Evolutionary conservation across 1,139 yeast genomes (phyloP), one percentile per base, ranked within the genome.

Genomic region (Candida sp.): DNA sequence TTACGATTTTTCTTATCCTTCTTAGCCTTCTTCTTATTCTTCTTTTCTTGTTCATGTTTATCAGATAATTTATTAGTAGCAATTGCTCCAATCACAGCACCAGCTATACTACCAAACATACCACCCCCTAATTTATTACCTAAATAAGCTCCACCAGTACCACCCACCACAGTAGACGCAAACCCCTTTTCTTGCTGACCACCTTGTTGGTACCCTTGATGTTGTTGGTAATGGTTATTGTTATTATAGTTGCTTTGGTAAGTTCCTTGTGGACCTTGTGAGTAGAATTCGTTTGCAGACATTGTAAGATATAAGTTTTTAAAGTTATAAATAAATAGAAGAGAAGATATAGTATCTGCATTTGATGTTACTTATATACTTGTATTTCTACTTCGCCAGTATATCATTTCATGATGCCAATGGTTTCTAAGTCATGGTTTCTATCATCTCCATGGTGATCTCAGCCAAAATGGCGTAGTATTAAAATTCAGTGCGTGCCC

Each of bases 221-320:
- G 58, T 52, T 43, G 48, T 25, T 25, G 29, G 29, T 25, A 25
- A 11, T 25, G 7, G 29, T 25, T 7, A 34, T 30, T 35, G 42
- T 36, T 48, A 48, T 33, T 43, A 33, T 51, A 55, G 44, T 58
- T 55, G 42, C 55, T 59, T 39, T 64, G 49, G 61, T 69, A 69
- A 23, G 61, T 48, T 41, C 76, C 73, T 58, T 72, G 69, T 40
- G 71, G 69, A 43, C 77, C 80, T 21, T 78, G 70, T 43, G 68
- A 62, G 61, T 79, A 80, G 61, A 74, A 80, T 43, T 80, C 84
- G 80, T 79, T 79, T 49, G 83, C 83, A 45, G 84, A 80, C 85
- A 81, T 80, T 40, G 8, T 44, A 37, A 15, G 19, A 15, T 15
- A 15, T 15, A 15, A 15, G 19, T 15, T 15, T 15, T 15, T 15